A percentile compares a stretch with the other conserved stretches of the same genome.
These are phyloP conservation scores for Naganishia sp. DNA, from an alignment of 1,284 basidiomycete species.

Conservation along the genomic window DNA sequence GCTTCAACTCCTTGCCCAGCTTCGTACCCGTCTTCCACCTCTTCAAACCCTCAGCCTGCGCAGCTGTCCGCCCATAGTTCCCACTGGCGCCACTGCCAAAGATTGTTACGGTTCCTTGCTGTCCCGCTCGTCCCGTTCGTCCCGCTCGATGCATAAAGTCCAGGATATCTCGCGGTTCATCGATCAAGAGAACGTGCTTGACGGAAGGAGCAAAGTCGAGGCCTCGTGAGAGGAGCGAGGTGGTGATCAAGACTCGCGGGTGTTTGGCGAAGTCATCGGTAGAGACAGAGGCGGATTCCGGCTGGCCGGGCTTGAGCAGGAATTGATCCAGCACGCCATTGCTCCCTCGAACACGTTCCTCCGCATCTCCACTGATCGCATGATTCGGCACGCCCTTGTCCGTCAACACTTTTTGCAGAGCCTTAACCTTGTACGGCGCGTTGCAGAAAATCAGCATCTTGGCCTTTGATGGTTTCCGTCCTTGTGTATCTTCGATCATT, in stretches of 20 bases:
- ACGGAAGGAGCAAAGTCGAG: constrained; percentile 79
- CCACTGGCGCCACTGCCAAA: constrained; percentile 47
- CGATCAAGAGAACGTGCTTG: constrained; percentile 76
- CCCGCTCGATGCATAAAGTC: constrained; percentile 89
- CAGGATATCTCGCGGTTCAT: constrained; percentile 79
- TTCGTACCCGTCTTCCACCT: constrained; percentile 29
- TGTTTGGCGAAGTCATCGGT: constrained; percentile 32
- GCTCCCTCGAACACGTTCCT: constrained; percentile 63
- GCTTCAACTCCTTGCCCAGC: constrained; percentile 38
- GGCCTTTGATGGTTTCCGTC: constrained; percentile 2
- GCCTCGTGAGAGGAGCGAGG: constrained; percentile 85
- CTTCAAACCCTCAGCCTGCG: constrained; percentile 23
- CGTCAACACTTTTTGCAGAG: constrained; percentile 60
- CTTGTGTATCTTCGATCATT: constrained; percentile 14
- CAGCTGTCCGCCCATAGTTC: constrained; percentile 32
- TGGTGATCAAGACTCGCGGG: constrained; percentile 78
- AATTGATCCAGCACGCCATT: constrained; percentile 72
- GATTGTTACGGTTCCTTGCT: constrained; percentile 62
- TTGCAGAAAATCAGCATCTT: constrained; percentile 35
- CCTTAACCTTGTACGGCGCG: constrained; percentile 32
- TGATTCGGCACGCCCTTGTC: constrained; percentile 66
- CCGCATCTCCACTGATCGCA: constrained; percentile 63
- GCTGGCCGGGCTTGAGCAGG: constrained; percentile 53
- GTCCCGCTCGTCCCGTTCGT: constrained; percentile 63
- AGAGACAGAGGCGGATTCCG: constrained; percentile 1